Conservation (phyloP, 768 basidiomycete genomes). For the Tulasnella sp. region DNA sequence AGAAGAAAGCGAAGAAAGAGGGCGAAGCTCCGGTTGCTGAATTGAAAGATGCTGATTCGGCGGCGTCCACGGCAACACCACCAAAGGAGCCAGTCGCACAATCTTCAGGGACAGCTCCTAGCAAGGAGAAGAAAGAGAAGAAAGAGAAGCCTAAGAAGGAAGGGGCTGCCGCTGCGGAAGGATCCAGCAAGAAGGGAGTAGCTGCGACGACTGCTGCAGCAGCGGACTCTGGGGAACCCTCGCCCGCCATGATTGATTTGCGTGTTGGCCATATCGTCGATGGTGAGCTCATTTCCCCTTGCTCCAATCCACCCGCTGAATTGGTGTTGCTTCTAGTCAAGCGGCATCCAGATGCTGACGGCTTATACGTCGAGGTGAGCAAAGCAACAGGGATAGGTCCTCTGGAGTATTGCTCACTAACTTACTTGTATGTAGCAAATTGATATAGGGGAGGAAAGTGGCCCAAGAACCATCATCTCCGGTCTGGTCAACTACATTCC, state of each 20-base stretch:
- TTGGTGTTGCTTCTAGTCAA: slow-evolving; percentile 43
- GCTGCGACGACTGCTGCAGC: slow-evolving; percentile 28
- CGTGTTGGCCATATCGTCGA: slow-evolving; percentile 89
- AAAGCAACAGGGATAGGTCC: not conserved
- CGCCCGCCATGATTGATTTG: slow-evolving; percentile 95
- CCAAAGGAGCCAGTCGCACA: slow-evolving; percentile 20
- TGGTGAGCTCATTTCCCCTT: slow-evolving; percentile 38
- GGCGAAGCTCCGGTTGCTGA: slow-evolving; percentile 23
- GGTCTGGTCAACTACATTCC: slow-evolving; percentile 95
- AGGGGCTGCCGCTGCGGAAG: slow-evolving; percentile 33
- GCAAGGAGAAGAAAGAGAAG: slow-evolving; percentile 34
- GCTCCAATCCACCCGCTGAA: not conserved
- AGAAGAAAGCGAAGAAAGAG: slow-evolving; percentile 55
- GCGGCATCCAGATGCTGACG: slow-evolving; percentile 95
- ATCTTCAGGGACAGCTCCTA: slow-evolving; percentile 26
- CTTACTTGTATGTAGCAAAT: slow-evolving; percentile 53
- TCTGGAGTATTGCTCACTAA: not conserved
- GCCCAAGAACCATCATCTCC: slow-evolving; percentile 92
- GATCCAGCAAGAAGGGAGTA: slow-evolving; percentile 23
- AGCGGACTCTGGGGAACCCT: slow-evolving; percentile 67
- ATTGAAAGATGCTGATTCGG: slow-evolving; percentile 23
- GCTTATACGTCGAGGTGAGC: slow-evolving; percentile 85
- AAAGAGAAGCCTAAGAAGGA: slow-evolving; percentile 28
- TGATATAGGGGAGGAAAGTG: slow-evolving; percentile 88
- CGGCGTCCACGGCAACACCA: slow-evolving; percentile 7